Evolutionary conservation across 2,329 filamentous ascomycete species (phyloP), one percentile per base, ranked within the genome.

Genomic region (Beauveria australis): DNA sequence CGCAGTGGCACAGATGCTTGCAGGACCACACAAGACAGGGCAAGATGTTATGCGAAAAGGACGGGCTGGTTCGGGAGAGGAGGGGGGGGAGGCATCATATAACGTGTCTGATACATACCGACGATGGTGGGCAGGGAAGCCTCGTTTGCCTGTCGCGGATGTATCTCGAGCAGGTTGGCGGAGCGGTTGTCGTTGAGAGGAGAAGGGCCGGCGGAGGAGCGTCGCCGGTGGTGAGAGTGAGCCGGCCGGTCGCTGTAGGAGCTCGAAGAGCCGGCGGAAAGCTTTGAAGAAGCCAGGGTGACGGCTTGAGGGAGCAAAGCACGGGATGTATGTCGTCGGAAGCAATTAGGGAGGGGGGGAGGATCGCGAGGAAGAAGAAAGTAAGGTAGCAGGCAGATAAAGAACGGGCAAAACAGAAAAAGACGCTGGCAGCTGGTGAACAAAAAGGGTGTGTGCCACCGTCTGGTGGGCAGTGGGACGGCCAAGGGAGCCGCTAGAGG

Each of bases 221-320:
- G 77, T 67, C 79, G 74, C 67, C 79, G 75, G 67, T 80, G 79
- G 66, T 82, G 79, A 53, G 76, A 76, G 62, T 74, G 74, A 60
- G 71, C 68, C 63, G 79, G 76, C 66, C 76, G 73, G 72, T 79
- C 78, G 74, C 75, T 78, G 67, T 77, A 78, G 67, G 81, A 81
- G 72, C 74, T 76, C 74, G 82, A 83, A 63, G 82, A 81, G 71
- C 80, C 81, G 66, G 77, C 75, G 67, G 75, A 71, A 65, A 74
- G 71, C 64, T 74, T 77, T 75, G 75, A 71, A 67, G 78, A 75
- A 74, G 79, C 81, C 81, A 85, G 78, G 66, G 75, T 80, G 73
- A 66, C 64, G 66, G 65, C 63, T 47, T 59, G 64, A 59, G 67
- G 28, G 46, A 46, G 47, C 46, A 44, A 62, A 57, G 53, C 48